phyloP scores from a whole-genome alignment of 1,139 yeast species.

The Lipomyces yarrowii region DNA sequence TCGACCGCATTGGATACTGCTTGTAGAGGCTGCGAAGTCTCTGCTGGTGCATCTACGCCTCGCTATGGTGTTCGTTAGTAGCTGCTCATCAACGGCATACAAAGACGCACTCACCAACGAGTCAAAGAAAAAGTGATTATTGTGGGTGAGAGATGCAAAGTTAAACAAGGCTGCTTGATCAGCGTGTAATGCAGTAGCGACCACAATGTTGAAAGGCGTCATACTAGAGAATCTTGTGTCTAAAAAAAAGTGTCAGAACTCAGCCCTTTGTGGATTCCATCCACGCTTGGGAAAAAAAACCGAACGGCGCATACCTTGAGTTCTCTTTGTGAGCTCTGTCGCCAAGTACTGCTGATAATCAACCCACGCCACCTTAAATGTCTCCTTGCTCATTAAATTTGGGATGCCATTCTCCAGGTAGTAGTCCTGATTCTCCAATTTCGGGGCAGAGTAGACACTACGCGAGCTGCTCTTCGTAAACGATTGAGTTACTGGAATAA shows the following conservation, averaged over 20 bases:
- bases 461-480: constrained; percentile 35
- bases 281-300: neutral
- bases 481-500: neutral
- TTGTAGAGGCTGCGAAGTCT: constrained; percentile 18
- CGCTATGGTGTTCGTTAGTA: constrained; percentile 4
- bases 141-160: constrained; percentile 88
- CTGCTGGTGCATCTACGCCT: neutral
- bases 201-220: constrained; percentile 73
- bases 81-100: constrained; percentile 32
- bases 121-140: constrained; percentile 82
- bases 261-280: neutral
- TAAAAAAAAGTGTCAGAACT: constrained; percentile 18
- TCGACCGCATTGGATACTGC: constrained; percentile 39
- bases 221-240: constrained; percentile 75
- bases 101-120: constrained; percentile 13
- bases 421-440: constrained; percentile 49
- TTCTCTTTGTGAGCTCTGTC: constrained; percentile 67
- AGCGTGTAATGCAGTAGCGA: constrained; percentile 70
- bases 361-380: constrained; percentile 75
- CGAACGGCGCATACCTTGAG: constrained; percentile 52
- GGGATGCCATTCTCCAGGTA: constrained; percentile 60
- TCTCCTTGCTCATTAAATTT: constrained; percentile 69
- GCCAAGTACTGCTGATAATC: constrained; percentile 75
- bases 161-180: constrained; percentile 75
- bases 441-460: constrained; percentile 67